A percentile compares a stretch with the other conserved stretches of the same genome.
Conservation (phyloP, 1,284 basidiomycete genomes). For the Cutaneotrichosporon curvatum region DNA sequence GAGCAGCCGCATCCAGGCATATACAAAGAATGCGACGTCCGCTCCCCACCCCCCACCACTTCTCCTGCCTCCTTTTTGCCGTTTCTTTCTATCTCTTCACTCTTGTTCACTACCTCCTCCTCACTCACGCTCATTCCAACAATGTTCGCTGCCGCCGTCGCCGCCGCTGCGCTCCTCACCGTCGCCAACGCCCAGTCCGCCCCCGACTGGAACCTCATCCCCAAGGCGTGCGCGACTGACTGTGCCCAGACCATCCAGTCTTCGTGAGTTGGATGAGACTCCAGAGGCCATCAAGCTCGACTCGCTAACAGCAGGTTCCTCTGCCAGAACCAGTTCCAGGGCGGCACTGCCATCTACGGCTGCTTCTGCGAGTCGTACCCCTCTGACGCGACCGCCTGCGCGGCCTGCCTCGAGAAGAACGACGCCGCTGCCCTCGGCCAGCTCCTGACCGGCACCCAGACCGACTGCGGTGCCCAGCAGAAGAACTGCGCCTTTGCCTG, state of each 20-base stretch:
- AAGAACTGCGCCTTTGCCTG: conserved; percentile 38
- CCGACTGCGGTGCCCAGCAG: conserved; percentile 24
- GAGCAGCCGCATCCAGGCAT: too few species aligned
- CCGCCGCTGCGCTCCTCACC: conserved; percentile 25
- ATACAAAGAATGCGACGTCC: too few species aligned
- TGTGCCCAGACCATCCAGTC: conserved; percentile 35
- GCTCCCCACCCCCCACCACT: background rate
- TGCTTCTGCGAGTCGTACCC: conserved; percentile 43
- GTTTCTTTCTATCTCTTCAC: background rate
- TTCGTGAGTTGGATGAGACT: conserved; percentile 11
- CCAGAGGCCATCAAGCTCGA: too few species aligned
- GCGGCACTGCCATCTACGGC: conserved; percentile 30
- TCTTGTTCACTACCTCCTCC: background rate
- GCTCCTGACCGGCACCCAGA: conserved; percentile 27
- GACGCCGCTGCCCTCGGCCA: conserved; percentile 31
- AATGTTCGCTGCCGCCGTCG: conserved; percentile 29
- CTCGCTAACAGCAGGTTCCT: conserved; percentile 7
- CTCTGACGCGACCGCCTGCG: conserved; percentile 32
- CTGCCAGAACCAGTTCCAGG: conserved; percentile 23
- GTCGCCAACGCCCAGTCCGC: conserved; percentile 35
- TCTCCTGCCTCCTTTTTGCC: background rate
- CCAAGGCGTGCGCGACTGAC: conserved; percentile 29
- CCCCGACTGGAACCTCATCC: conserved; percentile 39
- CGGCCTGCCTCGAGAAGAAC: conserved; percentile 38
- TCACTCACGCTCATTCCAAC: background rate